phyloP scores from a whole-genome alignment of 306 rosid genomes.

The Rubus parviflorus region DNA sequence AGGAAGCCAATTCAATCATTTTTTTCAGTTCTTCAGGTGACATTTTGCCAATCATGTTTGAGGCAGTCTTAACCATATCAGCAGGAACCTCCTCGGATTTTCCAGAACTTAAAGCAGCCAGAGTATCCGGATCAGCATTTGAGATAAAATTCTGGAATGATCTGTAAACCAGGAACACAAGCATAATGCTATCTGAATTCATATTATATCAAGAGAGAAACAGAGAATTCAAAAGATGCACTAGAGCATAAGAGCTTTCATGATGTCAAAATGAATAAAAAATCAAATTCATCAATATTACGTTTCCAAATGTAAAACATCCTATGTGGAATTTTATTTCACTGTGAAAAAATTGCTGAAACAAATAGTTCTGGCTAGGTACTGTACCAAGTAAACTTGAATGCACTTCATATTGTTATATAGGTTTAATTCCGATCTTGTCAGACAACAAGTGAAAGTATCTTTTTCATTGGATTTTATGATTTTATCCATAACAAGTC shows the following conservation, averaged over 20 bases:
- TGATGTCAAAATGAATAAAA: neutral
- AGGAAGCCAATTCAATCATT: conserved; percentile 80
- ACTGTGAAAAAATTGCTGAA: neutral
- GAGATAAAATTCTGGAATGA: conserved; percentile 81
- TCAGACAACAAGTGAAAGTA: neutral
- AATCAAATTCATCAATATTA: neutral
- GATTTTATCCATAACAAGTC: neutral
- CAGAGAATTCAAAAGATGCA: neutral
- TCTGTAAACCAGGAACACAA: conserved; percentile 37
- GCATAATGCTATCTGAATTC: conserved; percentile 7
- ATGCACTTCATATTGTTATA: neutral
- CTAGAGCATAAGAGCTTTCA: neutral
- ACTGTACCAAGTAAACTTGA: neutral
- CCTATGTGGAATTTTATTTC: neutral
- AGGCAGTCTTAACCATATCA: conserved; percentile 78
- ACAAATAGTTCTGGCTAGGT: neutral
- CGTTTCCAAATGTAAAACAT: neutral
- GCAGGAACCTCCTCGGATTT: conserved; percentile 64
- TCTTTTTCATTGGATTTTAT: neutral
- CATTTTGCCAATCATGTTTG: conserved; percentile 82
- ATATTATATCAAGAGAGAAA: conserved; percentile 9
- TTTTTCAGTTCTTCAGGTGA: conserved; percentile 79
- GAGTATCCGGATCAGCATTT: conserved; percentile 64
- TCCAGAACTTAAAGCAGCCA: conserved; percentile 65
- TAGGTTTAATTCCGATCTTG: neutral